phyloP scores from a whole-genome alignment of 1,139 yeast species.

The Taiozyma sp. region DNA sequence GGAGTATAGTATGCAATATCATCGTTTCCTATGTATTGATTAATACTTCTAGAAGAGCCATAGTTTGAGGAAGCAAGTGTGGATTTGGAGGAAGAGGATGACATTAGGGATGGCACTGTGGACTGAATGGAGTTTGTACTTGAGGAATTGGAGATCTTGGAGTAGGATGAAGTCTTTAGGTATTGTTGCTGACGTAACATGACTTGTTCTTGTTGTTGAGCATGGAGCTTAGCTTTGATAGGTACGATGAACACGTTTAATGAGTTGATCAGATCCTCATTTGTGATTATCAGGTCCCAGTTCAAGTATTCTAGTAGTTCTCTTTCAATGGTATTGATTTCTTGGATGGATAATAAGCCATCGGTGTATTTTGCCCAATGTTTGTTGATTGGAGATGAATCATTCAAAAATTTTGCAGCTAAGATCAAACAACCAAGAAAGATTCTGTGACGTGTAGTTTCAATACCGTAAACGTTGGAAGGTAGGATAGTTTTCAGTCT shows the following conservation, averaged over 20 bases:
- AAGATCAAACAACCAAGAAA: slow-evolving; percentile 83
- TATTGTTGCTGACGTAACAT: slow-evolving; percentile 19
- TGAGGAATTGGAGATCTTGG: slow-evolving; percentile 9
- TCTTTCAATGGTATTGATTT: slow-evolving; percentile 88
- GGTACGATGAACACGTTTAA: slow-evolving; percentile 74
- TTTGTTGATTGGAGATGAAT: slow-evolving; percentile 89
- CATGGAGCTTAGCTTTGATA: slow-evolving; percentile 44
- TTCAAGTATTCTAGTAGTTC: slow-evolving; percentile 77
- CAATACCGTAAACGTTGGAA: slow-evolving; percentile 87
- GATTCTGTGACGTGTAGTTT: slow-evolving; percentile 89
- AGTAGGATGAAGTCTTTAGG: slow-evolving; percentile 14
- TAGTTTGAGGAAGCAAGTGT: slow-evolving; percentile 17
- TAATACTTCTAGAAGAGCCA: slow-evolving; percentile 6
- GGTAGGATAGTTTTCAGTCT: slow-evolving; percentile 77
- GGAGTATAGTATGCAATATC: slow-evolving; percentile 7
- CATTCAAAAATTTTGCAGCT: slow-evolving; percentile 89
- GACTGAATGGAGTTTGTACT: slow-evolving; percentile 15
- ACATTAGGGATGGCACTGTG: slow-evolving; percentile 25
- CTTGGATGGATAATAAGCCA: slow-evolving; percentile 70
- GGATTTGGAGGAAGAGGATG: slow-evolving; percentile 26
- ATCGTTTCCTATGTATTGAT: slow-evolving; percentile 1
- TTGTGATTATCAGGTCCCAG: slow-evolving; percentile 75
- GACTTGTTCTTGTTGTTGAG: slow-evolving; percentile 18
- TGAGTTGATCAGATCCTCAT: slow-evolving; percentile 62
- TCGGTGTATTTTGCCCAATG: slow-evolving; percentile 94